Evolutionary conservation across 495 filamentous ascomycete genomes (phyloP).

Genomic region (Tirmania nivea): DNA sequence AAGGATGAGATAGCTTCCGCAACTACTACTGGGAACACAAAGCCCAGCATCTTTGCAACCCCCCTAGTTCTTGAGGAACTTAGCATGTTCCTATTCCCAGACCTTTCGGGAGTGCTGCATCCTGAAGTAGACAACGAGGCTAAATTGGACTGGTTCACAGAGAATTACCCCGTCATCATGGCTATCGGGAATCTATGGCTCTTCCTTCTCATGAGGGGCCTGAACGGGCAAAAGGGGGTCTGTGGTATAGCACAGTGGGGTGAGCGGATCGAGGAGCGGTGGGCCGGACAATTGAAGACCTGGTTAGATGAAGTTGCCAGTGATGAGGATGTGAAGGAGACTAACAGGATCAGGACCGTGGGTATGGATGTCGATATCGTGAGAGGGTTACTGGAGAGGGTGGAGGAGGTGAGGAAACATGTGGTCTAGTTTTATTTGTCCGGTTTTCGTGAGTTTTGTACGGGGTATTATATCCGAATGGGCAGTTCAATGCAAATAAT

Average conservation of each 20-base stretch:
- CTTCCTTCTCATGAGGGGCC: not conserved
- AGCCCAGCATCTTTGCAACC: not conserved
- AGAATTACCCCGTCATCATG: not conserved
- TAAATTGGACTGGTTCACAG: not conserved
- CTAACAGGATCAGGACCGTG: not conserved
- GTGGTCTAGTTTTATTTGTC: not conserved
- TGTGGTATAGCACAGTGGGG: not conserved
- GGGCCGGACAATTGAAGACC: not conserved
- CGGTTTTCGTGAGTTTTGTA: too few species aligned
- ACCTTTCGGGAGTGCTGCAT: not conserved
- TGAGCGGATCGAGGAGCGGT: not conserved
- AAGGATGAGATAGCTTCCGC: conserved; percentile 57
- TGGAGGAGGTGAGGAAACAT: not conserved
- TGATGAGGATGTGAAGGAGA: not conserved
- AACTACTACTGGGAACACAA: not conserved
- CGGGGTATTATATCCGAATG: too few species aligned
- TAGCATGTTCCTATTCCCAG: not conserved
- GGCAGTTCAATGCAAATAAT: too few species aligned
- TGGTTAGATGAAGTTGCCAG: not conserved
- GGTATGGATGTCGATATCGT: not conserved
- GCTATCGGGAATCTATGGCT: not conserved
- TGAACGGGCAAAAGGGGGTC: not conserved
- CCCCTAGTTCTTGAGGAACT: not conserved
- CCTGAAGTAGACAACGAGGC: not conserved
- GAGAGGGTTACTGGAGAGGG: not conserved